A percentile compares a stretch with the other conserved stretches of the same genome.
These are phyloP conservation scores for Penicillium turbatum DNA, from an alignment of 495 filamentous ascomycete species.

Conservation along the genomic window DNA sequence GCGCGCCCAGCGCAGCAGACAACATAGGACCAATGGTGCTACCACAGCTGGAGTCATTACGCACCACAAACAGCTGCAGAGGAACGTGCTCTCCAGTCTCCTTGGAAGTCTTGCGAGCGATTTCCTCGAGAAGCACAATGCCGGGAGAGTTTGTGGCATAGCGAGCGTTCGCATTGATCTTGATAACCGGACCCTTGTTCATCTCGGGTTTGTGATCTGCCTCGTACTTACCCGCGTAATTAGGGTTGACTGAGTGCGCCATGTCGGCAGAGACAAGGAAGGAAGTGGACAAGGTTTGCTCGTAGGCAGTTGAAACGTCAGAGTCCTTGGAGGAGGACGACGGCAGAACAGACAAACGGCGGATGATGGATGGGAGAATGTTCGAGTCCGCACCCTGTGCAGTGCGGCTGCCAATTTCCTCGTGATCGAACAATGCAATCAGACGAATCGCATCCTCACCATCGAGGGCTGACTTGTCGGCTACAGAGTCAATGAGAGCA, in stretches of 20 bases:
- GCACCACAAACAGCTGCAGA: slow-evolving; percentile 90
- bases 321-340: slow-evolving; percentile 42
- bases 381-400: slow-evolving; percentile 94
- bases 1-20: slow-evolving; percentile 72
- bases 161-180: slow-evolving; percentile 94
- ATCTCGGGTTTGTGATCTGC: slow-evolving; percentile 83
- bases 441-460: slow-evolving; percentile 79
- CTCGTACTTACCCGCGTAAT: slow-evolving; percentile 91
- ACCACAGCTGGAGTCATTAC: slow-evolving; percentile 91
- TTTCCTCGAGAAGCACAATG: slow-evolving; percentile 86
- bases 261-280: slow-evolving; percentile 97
- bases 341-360: slow-evolving; percentile 77
- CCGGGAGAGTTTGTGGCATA: slow-evolving; percentile 96
- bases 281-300: slow-evolving; percentile 86
- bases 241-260: slow-evolving; percentile 93
- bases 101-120: slow-evolving; percentile 59
- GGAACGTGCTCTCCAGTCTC: slow-evolving; percentile 59
- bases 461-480: slow-evolving; percentile 56
- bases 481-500: slow-evolving; percentile 77
- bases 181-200: slow-evolving; percentile 95
- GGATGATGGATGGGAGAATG: slow-evolving; percentile 80
- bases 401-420: slow-evolving; percentile 88
- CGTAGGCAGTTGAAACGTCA: slow-evolving; percentile 73
- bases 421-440: slow-evolving; percentile 92
- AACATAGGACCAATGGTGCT: slow-evolving; percentile 97